These are phyloP conservation scores for Amanita exitialis DNA, from an alignment of 768 basidiomycete genomes.

Conservation along the genomic window DNA sequence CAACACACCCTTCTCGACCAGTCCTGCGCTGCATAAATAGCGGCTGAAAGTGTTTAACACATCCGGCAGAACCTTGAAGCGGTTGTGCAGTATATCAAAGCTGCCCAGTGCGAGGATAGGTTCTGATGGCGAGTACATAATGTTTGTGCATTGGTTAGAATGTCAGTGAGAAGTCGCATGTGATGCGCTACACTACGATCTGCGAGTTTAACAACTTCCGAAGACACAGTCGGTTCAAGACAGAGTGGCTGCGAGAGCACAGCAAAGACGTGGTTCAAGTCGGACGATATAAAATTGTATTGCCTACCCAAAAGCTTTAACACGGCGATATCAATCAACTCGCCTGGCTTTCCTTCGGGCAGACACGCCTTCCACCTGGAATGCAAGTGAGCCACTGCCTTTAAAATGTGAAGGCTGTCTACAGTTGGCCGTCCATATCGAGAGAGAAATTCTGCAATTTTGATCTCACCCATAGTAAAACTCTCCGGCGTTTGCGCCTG, in stretches of 20 bases:
- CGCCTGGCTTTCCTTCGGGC: neutral
- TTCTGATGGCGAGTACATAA: conserved; percentile 11
- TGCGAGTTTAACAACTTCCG: conserved; percentile 9
- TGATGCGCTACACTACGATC: conserved; percentile 11
- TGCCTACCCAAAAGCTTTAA: neutral
- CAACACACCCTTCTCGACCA: conserved; percentile 11
- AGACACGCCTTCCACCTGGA: neutral
- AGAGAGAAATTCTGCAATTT: neutral
- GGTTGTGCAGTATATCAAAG: conserved; percentile 5
- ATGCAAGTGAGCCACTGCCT: neutral
- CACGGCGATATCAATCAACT: neutral
- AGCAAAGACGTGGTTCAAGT: conserved; percentile 8
- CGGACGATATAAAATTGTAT: neutral
- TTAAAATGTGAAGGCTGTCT: neutral
- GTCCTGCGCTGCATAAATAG: conserved; percentile 8
- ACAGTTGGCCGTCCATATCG: conserved; percentile 8
- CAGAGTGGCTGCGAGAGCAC: conserved; percentile 12
- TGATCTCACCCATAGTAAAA: conserved; percentile 1
- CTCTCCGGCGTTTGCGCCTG: neutral
- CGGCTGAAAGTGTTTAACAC: conserved; percentile 10
- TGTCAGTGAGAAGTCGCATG: conserved; percentile 12
- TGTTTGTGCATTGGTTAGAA: conserved; percentile 4
- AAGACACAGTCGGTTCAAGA: conserved; percentile 6
- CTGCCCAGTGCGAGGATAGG: conserved; percentile 11
- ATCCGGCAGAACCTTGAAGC: neutral